phyloP scores from a whole-genome alignment of 2,329 filamentous ascomycete species.

The Monilinia vaccinii-corymbosi region DNA sequence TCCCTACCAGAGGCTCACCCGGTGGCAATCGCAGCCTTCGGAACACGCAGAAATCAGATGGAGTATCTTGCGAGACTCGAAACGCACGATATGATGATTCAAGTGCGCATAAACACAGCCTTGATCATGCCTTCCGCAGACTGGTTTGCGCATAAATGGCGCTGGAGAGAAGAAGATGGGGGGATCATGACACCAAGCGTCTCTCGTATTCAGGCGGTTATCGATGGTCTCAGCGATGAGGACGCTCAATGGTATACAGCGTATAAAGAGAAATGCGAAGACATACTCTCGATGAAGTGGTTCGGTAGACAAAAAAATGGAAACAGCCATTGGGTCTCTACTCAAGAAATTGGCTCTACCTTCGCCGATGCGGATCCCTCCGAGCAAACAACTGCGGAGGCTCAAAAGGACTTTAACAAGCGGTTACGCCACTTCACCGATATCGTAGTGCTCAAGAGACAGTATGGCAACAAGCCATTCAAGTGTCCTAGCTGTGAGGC shows the following conservation, averaged over 20 bases:
- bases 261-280: background rate
- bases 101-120: background rate
- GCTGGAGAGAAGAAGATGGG: background rate
- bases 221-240: background rate
- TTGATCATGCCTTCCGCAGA: background rate
- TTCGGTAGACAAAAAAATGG: background rate
- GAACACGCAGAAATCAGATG: background rate
- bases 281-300: background rate
- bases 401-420: background rate
- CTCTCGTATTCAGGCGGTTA: background rate
- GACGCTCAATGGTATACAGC: background rate
- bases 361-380: background rate
- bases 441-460: background rate
- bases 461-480: background rate
- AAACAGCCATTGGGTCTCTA: background rate
- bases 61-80: background rate
- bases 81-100: background rate
- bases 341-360: background rate
- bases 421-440: background rate
- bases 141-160: background rate
- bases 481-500: background rate
- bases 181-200: background rate
- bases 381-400: background rate
- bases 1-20: background rate
- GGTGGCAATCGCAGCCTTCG: background rate